These are phyloP conservation scores for Pseudogymnoascus sp. DNA, from an alignment of 2,329 filamentous ascomycete genomes.

Conservation along the genomic window DNA sequence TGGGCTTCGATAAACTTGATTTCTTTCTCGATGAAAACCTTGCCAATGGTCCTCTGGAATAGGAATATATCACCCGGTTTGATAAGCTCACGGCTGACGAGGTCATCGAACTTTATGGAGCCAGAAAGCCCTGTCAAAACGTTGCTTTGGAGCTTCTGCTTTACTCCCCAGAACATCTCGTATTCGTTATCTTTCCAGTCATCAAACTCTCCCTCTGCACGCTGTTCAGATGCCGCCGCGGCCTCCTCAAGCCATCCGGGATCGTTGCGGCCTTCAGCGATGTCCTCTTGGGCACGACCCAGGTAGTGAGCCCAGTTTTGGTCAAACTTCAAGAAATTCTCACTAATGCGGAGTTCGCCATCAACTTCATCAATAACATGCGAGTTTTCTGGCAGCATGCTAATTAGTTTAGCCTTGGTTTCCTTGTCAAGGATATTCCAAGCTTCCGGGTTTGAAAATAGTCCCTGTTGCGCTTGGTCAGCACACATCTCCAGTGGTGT, in stretches of 20 bases:
- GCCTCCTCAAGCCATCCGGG: conserved; percentile 51
- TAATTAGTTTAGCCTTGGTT: conserved; percentile 35
- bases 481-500: not conserved
- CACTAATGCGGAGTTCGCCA: conserved; percentile 15
- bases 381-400: conserved; percentile 29
- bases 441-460: conserved; percentile 33
- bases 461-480: conserved; percentile 26
- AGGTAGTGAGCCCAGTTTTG: conserved; percentile 45
- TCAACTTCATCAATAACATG: conserved; percentile 27
- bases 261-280: conserved; percentile 47
- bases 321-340: conserved; percentile 35
- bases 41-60: not conserved
- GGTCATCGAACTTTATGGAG: conserved; percentile 3
- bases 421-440: conserved; percentile 35
- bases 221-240: conserved; percentile 42
- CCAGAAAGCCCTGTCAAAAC: not conserved
- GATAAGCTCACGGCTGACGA: not conserved
- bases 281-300: conserved; percentile 48
- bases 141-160: conserved; percentile 8
- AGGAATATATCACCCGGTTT: conserved; percentile 9
- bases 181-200: conserved; percentile 46
- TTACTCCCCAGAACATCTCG: conserved; percentile 29
- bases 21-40: conserved; percentile 9
- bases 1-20: conserved; percentile 1
- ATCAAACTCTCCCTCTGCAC: conserved; percentile 49